Conservation (phyloP, 805 yeast genomes). For the Candida chauliodis region DNA sequence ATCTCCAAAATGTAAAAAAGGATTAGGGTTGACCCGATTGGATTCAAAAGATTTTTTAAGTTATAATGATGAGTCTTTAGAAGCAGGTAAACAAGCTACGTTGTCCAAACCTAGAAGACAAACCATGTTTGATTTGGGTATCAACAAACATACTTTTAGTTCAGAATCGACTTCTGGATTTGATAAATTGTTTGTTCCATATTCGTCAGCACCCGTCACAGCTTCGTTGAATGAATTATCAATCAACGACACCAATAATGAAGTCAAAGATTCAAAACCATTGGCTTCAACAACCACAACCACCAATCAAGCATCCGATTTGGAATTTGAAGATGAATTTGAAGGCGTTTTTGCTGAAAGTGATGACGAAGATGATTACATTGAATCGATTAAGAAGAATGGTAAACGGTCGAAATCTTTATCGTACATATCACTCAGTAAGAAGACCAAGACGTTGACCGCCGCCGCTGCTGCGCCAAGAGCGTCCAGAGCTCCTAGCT, state of each 20-base stretch:
- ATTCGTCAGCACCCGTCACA: constrained; percentile 74
- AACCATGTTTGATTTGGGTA: constrained; percentile 51
- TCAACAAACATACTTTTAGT: constrained; percentile 40
- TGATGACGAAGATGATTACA: constrained; percentile 30
- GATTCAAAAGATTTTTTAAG: constrained; percentile 5
- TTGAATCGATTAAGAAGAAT: constrained; percentile 40
- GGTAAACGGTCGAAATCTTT: constrained; percentile 64
- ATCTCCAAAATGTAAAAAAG: constrained; percentile 7
- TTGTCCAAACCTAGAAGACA: constrained; percentile 44
- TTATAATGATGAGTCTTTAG: constrained; percentile 26
- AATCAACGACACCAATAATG: constrained; percentile 8
- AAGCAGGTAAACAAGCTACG: constrained; percentile 32
- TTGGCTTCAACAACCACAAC: neutral
- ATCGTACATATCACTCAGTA: constrained; percentile 50
- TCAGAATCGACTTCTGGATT: constrained; percentile 18
- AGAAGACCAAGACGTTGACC: constrained; percentile 52
- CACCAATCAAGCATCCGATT: constrained; percentile 29
- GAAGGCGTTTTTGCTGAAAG: constrained; percentile 44
- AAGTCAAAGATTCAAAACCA: too few relatives aligned
- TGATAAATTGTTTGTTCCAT: constrained; percentile 53
- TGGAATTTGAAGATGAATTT: constrained; percentile 34
- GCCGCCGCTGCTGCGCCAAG: constrained; percentile 86
- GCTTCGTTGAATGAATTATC: constrained; percentile 49
- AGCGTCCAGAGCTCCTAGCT: constrained; percentile 57
- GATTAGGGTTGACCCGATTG: neutral